These are phyloP conservation scores for Fusarium agapanthi DNA, from an alignment of 2,329 filamentous ascomycete species.

Conservation along the genomic window DNA sequence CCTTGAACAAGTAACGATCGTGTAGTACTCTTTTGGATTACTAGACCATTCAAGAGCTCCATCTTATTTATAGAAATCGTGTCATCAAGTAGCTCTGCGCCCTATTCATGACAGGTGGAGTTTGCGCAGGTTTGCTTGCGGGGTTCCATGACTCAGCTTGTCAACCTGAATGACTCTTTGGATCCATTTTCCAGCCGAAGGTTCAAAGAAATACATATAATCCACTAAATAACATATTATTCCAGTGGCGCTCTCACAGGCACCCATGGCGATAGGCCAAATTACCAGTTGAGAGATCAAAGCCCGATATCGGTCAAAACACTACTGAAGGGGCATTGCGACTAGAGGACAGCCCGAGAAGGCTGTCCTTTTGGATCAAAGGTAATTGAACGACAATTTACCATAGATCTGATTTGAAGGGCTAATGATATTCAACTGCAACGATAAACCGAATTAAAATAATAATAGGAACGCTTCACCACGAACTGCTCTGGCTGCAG, in stretches of 20 bases:
- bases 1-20: fast-evolving
- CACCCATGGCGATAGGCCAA: fast-evolving
- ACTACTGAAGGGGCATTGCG: background rate
- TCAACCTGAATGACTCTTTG: background rate
- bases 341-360: fast-evolving
- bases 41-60: fast-evolving
- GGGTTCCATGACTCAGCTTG: background rate
- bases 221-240: background rate
- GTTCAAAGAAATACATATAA: background rate
- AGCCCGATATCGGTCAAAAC: too few relatives aligned
- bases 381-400: background rate
- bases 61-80: background rate
- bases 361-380: too few relatives aligned
- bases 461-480: background rate
- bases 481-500: background rate
- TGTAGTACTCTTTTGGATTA: background rate
- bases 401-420: fast-evolving
- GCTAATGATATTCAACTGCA: too few relatives aligned
- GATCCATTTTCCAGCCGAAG: too few relatives aligned
- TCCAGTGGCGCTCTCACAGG: fast-evolving
- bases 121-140: too few relatives aligned
- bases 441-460: background rate
- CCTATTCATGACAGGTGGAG: background rate
- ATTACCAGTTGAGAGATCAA: background rate
- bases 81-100: background rate